Evolutionary conservation across 31 red algal genomes (phyloP), one percentile per base, ranked within the genome.

Genomic region (Asparagopsis taxiformis): DNA sequence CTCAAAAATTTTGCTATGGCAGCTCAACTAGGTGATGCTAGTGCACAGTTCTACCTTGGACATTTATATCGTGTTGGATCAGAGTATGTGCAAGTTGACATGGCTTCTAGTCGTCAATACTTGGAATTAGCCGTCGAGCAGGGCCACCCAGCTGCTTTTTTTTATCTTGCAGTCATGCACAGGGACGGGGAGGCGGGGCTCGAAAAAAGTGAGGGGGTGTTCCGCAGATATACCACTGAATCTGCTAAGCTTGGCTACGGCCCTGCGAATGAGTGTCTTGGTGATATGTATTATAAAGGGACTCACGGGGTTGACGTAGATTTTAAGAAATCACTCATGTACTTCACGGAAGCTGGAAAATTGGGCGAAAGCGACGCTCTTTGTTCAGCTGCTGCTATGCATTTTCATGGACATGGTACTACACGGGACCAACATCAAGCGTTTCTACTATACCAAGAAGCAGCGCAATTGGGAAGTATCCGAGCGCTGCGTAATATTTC

Each of bases 311-410:
- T 72, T 4, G 55, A 36, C 17, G 36, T 60, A 22, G 86, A 90
- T 33, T 90, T 82, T 75, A 3, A 22, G 11, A 65, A 66, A 53
- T 76, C 86, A 31, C 54, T 90, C 0, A 36, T 68, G 7, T 59
- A 81, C 37, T 81, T 90, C 67, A 61, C 38, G 22, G 26, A 48
- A 13, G 86, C 86, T n/a, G 86, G 75, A 22, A 8, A 65, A 63
- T 39, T 62, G 9, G 74, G 68, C 21, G 65, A 74, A 33, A 51
- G 29, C 15, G 86, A 90, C 13, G 65, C 75, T 2, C 59, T 74
- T 21, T 90, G 77, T 34, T 81, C 86, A 38, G 86, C 75, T 13
- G 86, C 75, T 19, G 63, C 67, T 21, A 89, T 89, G 84, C 52
- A 79, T 44, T 89, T 62, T 28, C 84, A 89, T 64, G 84, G 84